Evolutionary conservation across 371 early-diverging fungal genomes (phyloP).

Genomic region (Haplosporangium sp.): DNA sequence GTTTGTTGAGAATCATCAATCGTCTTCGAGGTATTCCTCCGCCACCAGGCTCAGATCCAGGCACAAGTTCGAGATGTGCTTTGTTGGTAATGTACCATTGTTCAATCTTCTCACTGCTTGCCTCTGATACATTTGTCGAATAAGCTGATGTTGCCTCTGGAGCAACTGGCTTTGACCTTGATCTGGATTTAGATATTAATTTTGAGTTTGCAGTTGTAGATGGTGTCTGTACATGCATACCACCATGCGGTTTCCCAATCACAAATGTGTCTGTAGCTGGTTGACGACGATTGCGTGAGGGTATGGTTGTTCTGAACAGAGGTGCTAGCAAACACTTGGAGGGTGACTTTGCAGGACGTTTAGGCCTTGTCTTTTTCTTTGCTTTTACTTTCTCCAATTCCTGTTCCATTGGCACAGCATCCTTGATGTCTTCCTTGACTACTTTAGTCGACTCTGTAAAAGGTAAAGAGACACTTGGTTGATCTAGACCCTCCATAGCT

Average conservation of each 20-base stretch:
- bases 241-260: neutral
- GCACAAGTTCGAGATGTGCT: conserved; percentile 21
- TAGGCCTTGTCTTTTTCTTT: conserved; percentile 15
- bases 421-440: neutral
- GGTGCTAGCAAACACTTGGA: conserved; percentile 17
- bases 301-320: conserved; percentile 27
- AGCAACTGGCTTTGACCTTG: neutral
- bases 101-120: conserved; percentile 31
- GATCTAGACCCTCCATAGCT: neutral
- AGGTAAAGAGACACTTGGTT: neutral
- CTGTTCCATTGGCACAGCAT: neutral
- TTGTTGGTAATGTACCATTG: conserved; percentile 50
- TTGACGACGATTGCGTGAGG: conserved; percentile 3
- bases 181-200: neutral
- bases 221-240: neutral
- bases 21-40: conserved; percentile 15
- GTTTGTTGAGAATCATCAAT: conserved; percentile 24
- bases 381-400: neutral
- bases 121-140: conserved; percentile 13
- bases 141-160: neutral
- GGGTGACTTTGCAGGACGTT: conserved; percentile 6
- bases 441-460: neutral
- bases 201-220: neutral
- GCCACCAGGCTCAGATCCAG: neutral
- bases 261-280: neutral